Evolutionary conservation across 2,329 filamentous ascomycete species (phyloP), one percentile per base, ranked within the genome.

Genomic region (Aspergillus sp.): DNA sequence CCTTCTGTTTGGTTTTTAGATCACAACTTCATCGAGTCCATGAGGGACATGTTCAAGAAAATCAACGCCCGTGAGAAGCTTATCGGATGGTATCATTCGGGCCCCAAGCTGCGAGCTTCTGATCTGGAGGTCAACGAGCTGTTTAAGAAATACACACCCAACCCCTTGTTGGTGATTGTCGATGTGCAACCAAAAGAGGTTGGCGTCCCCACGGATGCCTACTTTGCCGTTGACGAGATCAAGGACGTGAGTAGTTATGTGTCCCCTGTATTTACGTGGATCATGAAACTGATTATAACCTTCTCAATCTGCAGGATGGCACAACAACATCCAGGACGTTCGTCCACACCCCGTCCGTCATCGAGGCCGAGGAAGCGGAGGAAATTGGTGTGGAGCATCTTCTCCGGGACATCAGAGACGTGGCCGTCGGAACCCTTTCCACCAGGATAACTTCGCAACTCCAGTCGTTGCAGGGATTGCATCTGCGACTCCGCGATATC

Each of bases 21-120:
- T 69, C 93, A 98, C 79, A 97, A 97, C 79, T 98, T 96, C 64
- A 87, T 98, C 70, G 93, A 98, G 73, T 88, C 85, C 59, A 98
- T 98, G 93, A 94, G 93, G 74, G 93, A 97, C 71, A 98, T 98
- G 93, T 98, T 98, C 80, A 98, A 98, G 78, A 97, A 97, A 75
- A 90, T 98, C 78, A 98, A 98, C 75, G 93, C 93, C 51, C 79
- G 88, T 54, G 93, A 98, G 76, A 97, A 97, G 82, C 80, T 98
- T 68, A 94, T 98, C 78, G 93, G 93, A 64, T 98, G 93, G 93
- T 98, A 98, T 72, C 93, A 98, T 73, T 94, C 93, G 19, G 93
- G 93, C 38, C 93, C 93, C 35, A 98, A 97, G 78, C 78, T 98
- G 63, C 83, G 93, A 65, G 91, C 90, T 47, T 96, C 93, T 41